Evolutionary conservation across 306 rosid genomes (phyloP), one percentile per base, ranked within the genome.

Genomic region (Fagus sylvatica): DNA sequence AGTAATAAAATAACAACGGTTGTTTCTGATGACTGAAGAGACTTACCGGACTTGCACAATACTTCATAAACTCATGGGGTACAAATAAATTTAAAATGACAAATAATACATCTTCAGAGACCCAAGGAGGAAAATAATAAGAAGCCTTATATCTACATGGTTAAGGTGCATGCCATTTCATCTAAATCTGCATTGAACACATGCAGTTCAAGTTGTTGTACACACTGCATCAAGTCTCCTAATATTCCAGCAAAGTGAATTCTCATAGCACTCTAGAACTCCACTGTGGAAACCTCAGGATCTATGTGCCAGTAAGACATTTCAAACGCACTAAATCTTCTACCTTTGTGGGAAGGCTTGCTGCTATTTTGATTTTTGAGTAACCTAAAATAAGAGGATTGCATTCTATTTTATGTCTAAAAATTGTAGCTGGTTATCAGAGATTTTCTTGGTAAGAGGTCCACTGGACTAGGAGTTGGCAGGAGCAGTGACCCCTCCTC

Each of bases 401-500:
- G 51, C 51, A 43, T 43, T 43, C 51, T 43, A 43, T 43, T 43
- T 43, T 9, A 7, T 43, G 10, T 9, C 15, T 43, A 43, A 43
- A 43, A 43, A 43, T 43, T 43, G 51, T 2, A 43, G 51, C 51
- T 43, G 15, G 4, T 43, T 43, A 13, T 2, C 13, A 12, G 17
- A 30, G 16, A 60, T 28, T 60, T 60, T 4, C 33, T 39, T 32
- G 11, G 67, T 12, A 32, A 60, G 67, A 60, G 67, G 67, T 33
- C 67, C 10, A 37, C 60, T 75, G 72, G 30, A 19, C 76, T 81
- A 90, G 79, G 85, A 71, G 81, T 74, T 76, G 61, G 87, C 84
- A 28, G 91, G 75, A 5, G 78, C 56, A 34, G 78, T 80, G 57
- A 71, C 72, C 30, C 66, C 76, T 16, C 40, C 90, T 74, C 89